phyloP scores from a whole-genome alignment of 2,329 filamentous ascomycete genomes.

The Chrysoporthe austroafricana region DNA sequence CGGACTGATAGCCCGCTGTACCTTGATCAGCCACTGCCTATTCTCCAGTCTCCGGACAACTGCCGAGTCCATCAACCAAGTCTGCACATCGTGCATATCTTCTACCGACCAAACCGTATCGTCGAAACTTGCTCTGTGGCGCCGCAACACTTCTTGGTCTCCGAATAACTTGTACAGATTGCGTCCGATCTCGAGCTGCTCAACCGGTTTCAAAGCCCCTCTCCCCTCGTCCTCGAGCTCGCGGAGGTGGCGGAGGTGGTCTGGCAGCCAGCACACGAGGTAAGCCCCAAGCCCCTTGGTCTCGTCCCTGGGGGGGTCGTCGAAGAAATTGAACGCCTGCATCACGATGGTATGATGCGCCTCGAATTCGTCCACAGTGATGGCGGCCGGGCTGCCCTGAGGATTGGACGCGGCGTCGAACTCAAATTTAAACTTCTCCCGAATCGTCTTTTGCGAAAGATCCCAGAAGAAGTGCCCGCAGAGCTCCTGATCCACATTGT shows the following conservation, averaged over 20 bases:
- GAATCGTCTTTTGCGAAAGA: slow-evolving; percentile 33
- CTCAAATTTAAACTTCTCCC: slow-evolving; percentile 35
- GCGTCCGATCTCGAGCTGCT: slow-evolving; percentile 31
- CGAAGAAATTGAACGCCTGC: slow-evolving; percentile 32
- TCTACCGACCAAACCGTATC: slow-evolving; percentile 24
- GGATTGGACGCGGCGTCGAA: slow-evolving; percentile 30
- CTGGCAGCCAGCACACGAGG: slow-evolving; percentile 31
- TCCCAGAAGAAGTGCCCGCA: slow-evolving; percentile 36
- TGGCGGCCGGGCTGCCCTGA: slow-evolving; percentile 25
- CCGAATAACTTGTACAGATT: slow-evolving; percentile 33
- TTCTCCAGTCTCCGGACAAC: slow-evolving; percentile 30
- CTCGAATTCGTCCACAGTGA: slow-evolving; percentile 34
- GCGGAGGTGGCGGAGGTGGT: slow-evolving; percentile 29
- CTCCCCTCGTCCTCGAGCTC: slow-evolving; percentile 31
- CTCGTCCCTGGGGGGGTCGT: slow-evolving; percentile 17
- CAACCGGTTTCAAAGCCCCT: slow-evolving; percentile 23
- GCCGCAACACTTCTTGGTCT: slow-evolving; percentile 25
- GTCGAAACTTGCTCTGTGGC: slow-evolving; percentile 29
- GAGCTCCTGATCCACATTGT: slow-evolving; percentile 35
- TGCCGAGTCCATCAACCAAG: slow-evolving; percentile 32
- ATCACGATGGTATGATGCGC: slow-evolving; percentile 33
- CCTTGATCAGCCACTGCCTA: slow-evolving; percentile 30
- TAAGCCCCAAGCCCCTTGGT: slow-evolving; percentile 31
- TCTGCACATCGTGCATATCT: slow-evolving; percentile 30
- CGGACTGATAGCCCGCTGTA: slow-evolving; percentile 26